Evolutionary conservation across 768 basidiomycete species (phyloP).

Genomic region (Amylocystis lapponica): DNA sequence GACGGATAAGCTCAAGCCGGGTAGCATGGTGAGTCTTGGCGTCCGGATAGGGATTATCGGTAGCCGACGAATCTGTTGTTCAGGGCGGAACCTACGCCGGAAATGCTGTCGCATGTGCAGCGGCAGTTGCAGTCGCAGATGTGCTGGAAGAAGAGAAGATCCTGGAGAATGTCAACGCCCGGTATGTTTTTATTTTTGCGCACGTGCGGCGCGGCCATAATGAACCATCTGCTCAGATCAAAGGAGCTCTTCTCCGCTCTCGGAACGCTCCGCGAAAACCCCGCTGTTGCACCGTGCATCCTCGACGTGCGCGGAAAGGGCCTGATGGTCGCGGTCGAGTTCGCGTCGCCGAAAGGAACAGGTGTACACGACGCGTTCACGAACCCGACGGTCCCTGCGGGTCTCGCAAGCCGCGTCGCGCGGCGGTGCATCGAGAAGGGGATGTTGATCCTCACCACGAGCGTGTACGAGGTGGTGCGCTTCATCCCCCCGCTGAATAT

Average conservation of each 20-base stretch:
- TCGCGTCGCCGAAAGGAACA: slow-evolving; percentile 57
- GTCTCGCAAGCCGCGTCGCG: slow-evolving; percentile 65
- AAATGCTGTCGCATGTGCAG: slow-evolving; percentile 89
- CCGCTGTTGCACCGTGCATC: slow-evolving; percentile 50
- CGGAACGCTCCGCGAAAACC: slow-evolving; percentile 47
- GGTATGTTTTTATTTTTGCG: slow-evolving; percentile 35
- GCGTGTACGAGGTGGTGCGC: slow-evolving; percentile 79
- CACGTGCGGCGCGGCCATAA: neutral
- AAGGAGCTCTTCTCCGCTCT: slow-evolving; percentile 64
- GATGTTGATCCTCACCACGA: slow-evolving; percentile 84
- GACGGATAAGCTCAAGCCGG: slow-evolving; percentile 71
- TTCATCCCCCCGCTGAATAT: slow-evolving; percentile 94
- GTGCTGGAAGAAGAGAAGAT: slow-evolving; percentile 77
- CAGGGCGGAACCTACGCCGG: slow-evolving; percentile 90
- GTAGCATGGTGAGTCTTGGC: slow-evolving; percentile 56
- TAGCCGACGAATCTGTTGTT: slow-evolving; percentile 1
- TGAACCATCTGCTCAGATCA: slow-evolving; percentile 40
- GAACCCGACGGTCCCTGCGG: slow-evolving; percentile 34
- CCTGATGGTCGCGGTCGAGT: slow-evolving; percentile 85
- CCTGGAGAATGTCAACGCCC: slow-evolving; percentile 68
- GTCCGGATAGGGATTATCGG: neutral
- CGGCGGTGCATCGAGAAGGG: slow-evolving; percentile 83
- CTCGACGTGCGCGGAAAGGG: slow-evolving; percentile 86
- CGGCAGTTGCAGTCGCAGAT: slow-evolving; percentile 77
- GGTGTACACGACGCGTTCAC: slow-evolving; percentile 40